Evolutionary conservation across 805 yeast genomes (phyloP), one percentile per base, ranked within the genome.

Genomic region (Candida golubevii): DNA sequence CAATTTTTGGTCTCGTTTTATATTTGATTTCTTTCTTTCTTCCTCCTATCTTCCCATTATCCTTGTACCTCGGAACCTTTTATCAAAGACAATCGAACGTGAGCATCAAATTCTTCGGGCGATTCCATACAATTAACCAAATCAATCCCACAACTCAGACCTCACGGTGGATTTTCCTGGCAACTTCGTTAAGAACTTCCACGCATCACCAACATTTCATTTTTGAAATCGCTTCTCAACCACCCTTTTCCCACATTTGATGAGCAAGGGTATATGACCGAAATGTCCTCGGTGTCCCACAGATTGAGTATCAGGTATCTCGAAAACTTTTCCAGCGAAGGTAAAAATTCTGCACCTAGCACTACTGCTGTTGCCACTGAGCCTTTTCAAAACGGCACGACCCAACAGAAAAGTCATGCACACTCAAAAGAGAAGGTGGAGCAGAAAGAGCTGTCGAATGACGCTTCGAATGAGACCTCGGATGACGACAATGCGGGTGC

Each of bases 381-480:
- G n/a, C 33, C 45, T 7, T 42, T 42, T 14, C 45, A 33, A 30
- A 26, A 26, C 38, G 12, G 15, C 13, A 15, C 31, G 8, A 6
- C 33, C 10, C 31, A 9, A 10, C 42, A 28, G 26, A 42, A 42
- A 23, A 33, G 33, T 3, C 51, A 40, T 35, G 44, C 35, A 31
- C 49, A 38, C 31, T 43, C 38, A 7, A 42, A 45, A 18, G 45
- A 44, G 13, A 47, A 46, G 30, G 42, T 44, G 27, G 47, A 48
- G 18, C 47, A 47, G 35, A 50, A 48, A 33, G 55, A 51, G 34
- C 50, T 47, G 55, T 47, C 52, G 18, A 51, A 51, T 42, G 57
- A 51, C 33, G 57, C 54, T 1, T 50, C 54, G 15, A 51, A 53
- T 40, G 57, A 53, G n/a, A 49, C 55, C 1, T 51, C 55, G n/a